phyloP scores from a whole-genome alignment of 768 basidiomycete genomes.

The Boletus bicolor region DNA sequence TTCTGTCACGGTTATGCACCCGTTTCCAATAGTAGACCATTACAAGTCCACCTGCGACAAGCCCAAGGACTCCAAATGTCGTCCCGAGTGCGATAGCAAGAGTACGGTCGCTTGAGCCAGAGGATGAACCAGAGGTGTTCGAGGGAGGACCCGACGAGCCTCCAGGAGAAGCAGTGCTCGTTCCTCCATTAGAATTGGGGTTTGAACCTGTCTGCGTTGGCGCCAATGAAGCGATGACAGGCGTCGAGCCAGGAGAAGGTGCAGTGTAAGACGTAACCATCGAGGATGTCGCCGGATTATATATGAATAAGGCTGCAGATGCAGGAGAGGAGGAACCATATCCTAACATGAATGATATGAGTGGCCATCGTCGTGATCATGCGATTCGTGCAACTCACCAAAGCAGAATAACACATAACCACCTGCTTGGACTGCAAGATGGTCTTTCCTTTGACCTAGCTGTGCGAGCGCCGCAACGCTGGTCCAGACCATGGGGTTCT shows the following conservation, averaged over 20 bases:
- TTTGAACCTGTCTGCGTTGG: constrained; percentile 32
- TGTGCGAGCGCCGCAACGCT: constrained; percentile 47
- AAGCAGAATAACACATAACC: constrained; percentile 71
- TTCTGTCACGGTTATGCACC: constrained; percentile 9
- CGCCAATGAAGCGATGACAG: constrained; percentile 31
- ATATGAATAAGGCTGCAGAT: constrained; percentile 54
- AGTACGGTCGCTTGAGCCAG: constrained; percentile 24
- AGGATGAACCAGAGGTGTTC: constrained; percentile 8
- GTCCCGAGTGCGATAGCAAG: constrained; percentile 61
- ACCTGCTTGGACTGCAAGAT: constrained; percentile 63
- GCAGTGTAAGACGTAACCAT: constrained; percentile 44
- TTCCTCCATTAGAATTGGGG: constrained; percentile 7
- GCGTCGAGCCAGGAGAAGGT: constrained; percentile 28
- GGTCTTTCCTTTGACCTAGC: constrained; percentile 67
- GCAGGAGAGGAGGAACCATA: constrained; percentile 38
- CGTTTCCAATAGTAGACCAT: constrained; percentile 46
- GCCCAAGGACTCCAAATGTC: constrained; percentile 56
- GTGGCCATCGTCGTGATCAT: neutral
- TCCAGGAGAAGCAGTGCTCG: constrained; percentile 7
- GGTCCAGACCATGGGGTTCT: constrained; percentile 60
- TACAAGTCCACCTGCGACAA: constrained; percentile 42
- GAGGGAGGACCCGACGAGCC: constrained; percentile 15
- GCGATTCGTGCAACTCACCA: constrained; percentile 46
- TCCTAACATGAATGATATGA: constrained; percentile 25
- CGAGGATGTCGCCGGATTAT: constrained; percentile 35